Conservation (phyloP, 352 stramenopile species). For the Phytopythium ostracodes region DNA sequence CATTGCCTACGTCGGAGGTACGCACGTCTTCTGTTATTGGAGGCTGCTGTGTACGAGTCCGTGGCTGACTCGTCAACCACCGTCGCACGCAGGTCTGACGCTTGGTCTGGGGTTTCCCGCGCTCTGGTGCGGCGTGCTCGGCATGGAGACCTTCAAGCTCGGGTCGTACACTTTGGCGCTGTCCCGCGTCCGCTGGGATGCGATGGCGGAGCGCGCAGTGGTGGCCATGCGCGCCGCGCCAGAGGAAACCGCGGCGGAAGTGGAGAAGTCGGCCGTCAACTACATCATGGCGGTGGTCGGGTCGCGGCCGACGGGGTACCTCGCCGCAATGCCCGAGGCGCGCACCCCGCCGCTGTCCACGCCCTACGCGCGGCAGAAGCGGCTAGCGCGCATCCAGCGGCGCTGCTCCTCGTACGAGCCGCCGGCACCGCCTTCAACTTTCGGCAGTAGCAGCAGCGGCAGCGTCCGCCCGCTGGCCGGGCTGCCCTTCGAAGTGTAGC, state of each 20-base stretch:
- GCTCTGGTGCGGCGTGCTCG: constrained; percentile 58
- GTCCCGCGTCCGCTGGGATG: constrained; percentile 38
- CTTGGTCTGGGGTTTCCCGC: constrained; percentile 54
- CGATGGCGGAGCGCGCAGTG: constrained; percentile 42
- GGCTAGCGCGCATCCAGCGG: constrained; percentile 18
- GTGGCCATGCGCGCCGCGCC: constrained; percentile 38
- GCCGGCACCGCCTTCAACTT: background rate
- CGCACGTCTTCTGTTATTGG: background rate
- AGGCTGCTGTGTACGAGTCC: background rate
- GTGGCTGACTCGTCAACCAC: background rate
- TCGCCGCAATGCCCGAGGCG: constrained; percentile 35
- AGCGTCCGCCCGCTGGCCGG: constrained; percentile 3
- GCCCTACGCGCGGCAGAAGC: constrained; percentile 29
- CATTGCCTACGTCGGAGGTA: constrained; percentile 46
- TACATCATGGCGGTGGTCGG: constrained; percentile 59
- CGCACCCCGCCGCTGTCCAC: constrained; percentile 39
- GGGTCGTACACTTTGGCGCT: constrained; percentile 40
- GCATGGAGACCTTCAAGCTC: constrained; percentile 68
- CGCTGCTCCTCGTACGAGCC: constrained; percentile 20
- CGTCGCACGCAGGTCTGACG: constrained; percentile 22
- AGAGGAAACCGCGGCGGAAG: constrained; percentile 23
- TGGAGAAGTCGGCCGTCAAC: constrained; percentile 51
- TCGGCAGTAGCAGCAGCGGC: background rate
- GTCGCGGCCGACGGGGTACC: constrained; percentile 49
- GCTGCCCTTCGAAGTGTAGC: background rate